Evolutionary conservation across 2,329 filamentous ascomycete genomes (phyloP), one percentile per base, ranked within the genome.

Genomic region (Colletotrichum echinochloae): DNA sequence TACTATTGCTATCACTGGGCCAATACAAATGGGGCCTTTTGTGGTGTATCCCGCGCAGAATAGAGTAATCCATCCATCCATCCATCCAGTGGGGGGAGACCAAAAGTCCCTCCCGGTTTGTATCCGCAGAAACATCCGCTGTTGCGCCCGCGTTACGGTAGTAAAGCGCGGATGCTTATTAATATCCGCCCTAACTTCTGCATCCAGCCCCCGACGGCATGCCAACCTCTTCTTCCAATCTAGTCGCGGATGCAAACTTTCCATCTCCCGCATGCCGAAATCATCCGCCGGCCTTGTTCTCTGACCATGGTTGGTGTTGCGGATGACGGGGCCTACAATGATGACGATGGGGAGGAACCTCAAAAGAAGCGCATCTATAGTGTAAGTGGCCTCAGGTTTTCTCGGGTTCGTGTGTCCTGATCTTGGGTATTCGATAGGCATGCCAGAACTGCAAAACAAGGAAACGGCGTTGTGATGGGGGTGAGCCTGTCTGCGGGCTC

Each of bases 381-480:
- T 41, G 66, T 70, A 57, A 60, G 66, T 48, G 18, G 33, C 28
- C 44, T 26, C 9, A 37, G 11, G n/a, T 11, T 23, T 23, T 5
- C 1, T 20, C 7, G 9, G 14, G 23, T 23, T 14, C 33, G 12
- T 54, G 16, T 9, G 33, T 39, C 20, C 37, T 66, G 1, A 33
- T 7, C 46, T n/a, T n/a, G n/a, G n/a, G n/a, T 20, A 28, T 2
- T 20, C 26, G 12, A 6, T 6, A 72, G 71, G 68, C 71, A 39
- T 73, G 71, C 16, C 55, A 49, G 7, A 39, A 66, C 11, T 73
- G 71, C 16, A 41, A 68, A 20, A 37, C 52, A 26, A 60, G 68
- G 3, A 73, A 71, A 37, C 67, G 63, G 16, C 64, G 68, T 18
- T 73, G 71, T 30, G 71, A 73, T 23, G 71, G 68, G 5, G 37